Percentiles rank a stretch among this genome's conserved stretches.
Evolutionary conservation across 192 early-diverging fungal genomes (phyloP).

Genomic region (Coemansia sp.): DNA sequence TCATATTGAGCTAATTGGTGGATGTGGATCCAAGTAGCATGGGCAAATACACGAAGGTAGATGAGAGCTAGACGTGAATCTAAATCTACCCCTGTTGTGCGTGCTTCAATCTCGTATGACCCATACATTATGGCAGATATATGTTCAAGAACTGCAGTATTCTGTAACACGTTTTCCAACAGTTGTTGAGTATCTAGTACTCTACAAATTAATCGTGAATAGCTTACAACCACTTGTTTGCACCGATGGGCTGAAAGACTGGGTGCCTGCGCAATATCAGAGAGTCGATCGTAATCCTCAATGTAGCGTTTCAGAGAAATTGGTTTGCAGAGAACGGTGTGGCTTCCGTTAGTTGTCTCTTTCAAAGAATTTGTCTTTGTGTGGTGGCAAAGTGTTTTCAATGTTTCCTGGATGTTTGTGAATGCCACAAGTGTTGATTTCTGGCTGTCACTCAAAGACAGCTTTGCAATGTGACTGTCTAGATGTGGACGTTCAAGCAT

Average conservation of each 20-base stretch:
- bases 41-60: conserved; percentile 30
- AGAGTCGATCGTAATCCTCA: neutral
- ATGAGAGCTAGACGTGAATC: conserved; percentile 11
- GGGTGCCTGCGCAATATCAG: neutral
- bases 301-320: neutral
- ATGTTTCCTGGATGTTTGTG: neutral
- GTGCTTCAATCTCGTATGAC: conserved; percentile 22
- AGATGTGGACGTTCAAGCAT: conserved; percentile 33
- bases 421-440: neutral
- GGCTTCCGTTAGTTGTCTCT: too few species aligned
- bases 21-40: conserved; percentile 25
- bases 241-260: neutral
- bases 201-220: conserved; percentile 4
- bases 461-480: conserved; percentile 1
- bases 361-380: too few species aligned
- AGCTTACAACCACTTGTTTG: conserved; percentile 6
- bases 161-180: neutral
- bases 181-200: conserved; percentile 5
- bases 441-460: conserved; percentile 7
- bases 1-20: conserved; percentile 13
- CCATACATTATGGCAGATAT: conserved; percentile 23
- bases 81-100: conserved; percentile 25
- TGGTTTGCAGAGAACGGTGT: too few species aligned
- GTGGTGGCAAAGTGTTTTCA: too few species aligned
- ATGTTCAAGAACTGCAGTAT: neutral